These are phyloP conservation scores for Usnea hakonensis DNA, from an alignment of 495 filamentous ascomycete species.

Conservation along the genomic window DNA sequence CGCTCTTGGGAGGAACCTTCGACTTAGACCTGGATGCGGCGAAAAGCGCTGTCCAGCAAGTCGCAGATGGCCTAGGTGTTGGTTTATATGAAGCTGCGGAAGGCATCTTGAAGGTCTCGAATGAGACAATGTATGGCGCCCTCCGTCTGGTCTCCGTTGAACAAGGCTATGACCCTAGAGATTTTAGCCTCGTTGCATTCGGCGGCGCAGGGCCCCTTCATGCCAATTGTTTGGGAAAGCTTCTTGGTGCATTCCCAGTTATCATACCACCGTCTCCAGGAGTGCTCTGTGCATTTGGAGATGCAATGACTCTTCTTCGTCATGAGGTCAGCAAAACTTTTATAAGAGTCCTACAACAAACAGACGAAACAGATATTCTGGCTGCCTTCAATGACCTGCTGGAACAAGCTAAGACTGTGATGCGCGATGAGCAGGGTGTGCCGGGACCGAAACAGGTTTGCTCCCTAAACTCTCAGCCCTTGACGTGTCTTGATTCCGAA, in stretches of 20 bases:
- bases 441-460: conserved; percentile 15
- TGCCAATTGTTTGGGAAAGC: conserved; percentile 41
- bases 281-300: conserved; percentile 43
- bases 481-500: neutral
- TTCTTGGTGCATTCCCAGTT: conserved; percentile 43
- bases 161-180: conserved; percentile 45
- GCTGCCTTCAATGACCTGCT: conserved; percentile 22
- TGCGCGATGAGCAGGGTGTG: conserved; percentile 20
- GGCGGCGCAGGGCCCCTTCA: conserved; percentile 46
- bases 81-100: conserved; percentile 38
- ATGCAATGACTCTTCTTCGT: conserved; percentile 41
- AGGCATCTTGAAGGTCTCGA: conserved; percentile 42
- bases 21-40: conserved; percentile 36
- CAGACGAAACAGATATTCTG: conserved; percentile 25
- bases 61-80: conserved; percentile 39
- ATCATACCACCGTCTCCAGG: conserved; percentile 46
- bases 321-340: conserved; percentile 40
- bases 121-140: conserved; percentile 47
- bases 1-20: conserved; percentile 40
- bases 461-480: neutral
- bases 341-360: conserved; percentile 32
- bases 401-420: conserved; percentile 7
- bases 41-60: conserved; percentile 30
- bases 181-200: conserved; percentile 46
- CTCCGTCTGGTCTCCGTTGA: conserved; percentile 44